Conservation (phyloP, 2,329 filamentous ascomycete species). For the Raffaelea deltoideospora region DNA sequence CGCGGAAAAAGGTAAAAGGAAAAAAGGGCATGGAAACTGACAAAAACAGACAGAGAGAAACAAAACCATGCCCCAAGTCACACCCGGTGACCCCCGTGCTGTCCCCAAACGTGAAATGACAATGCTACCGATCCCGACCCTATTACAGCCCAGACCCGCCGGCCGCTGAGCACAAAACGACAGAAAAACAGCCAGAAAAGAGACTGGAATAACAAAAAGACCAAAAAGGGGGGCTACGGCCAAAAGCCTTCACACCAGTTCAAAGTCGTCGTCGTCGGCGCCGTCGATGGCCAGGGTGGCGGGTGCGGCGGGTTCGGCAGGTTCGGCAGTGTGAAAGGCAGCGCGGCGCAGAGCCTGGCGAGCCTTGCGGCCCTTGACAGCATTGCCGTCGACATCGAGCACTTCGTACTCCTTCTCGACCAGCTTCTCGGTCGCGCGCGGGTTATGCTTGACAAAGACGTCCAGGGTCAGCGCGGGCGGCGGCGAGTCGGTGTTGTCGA, state of each 20-base stretch:
- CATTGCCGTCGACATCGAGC: conserved; percentile 27
- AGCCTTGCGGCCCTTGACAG: conserved; percentile 27
- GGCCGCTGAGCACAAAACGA: too few relatives aligned
- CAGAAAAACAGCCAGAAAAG: too few relatives aligned
- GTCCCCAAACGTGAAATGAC: too few relatives aligned
- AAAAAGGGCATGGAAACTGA: too few relatives aligned
- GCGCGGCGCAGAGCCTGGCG: conserved; percentile 22
- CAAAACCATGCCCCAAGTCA: too few relatives aligned
- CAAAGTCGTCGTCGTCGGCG: conserved; percentile 11
- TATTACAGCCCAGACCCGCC: too few relatives aligned
- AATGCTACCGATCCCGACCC: too few relatives aligned
- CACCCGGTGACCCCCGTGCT: too few relatives aligned
- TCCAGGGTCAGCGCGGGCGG: conserved; percentile 23
- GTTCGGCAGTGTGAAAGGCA: conserved; percentile 1
- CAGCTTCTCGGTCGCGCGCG: conserved; percentile 25
- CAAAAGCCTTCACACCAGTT: conserved; percentile 11
- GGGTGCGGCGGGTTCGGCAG: not conserved
- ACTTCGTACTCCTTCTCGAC: conserved; percentile 34
- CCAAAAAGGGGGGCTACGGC: too few relatives aligned
- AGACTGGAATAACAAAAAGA: too few relatives aligned
- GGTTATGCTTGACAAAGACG: conserved; percentile 19
- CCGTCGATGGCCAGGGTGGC: not conserved
- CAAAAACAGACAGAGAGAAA: too few relatives aligned
- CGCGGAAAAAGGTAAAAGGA: too few relatives aligned
- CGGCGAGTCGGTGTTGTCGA: conserved; percentile 24